A percentile compares a stretch with the other conserved stretches of the same genome.
Conservation (phyloP, 768 basidiomycete species). For the Suillus hirtellus region DNA sequence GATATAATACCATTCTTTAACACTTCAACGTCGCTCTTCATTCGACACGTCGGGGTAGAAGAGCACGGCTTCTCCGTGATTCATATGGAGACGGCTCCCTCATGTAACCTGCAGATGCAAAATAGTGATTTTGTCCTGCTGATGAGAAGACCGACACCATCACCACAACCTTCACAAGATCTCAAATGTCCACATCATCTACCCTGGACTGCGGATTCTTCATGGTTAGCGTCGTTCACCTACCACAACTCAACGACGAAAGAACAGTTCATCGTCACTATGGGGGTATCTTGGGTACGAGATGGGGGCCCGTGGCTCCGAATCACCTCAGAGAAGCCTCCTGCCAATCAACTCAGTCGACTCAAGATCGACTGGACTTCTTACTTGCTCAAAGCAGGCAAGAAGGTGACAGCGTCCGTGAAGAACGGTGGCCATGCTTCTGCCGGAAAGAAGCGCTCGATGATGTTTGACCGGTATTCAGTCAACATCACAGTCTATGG, state of each 20-base stretch:
- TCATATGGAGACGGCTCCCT: background rate
- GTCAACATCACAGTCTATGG: constrained; percentile 5
- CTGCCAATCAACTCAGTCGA: background rate
- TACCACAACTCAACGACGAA: background rate
- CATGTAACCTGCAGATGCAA: background rate
- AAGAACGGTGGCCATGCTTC: constrained; percentile 5
- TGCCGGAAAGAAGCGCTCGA: background rate
- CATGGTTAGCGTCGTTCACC: constrained; percentile 4
- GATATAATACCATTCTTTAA: background rate
- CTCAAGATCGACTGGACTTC: constrained; percentile 6
- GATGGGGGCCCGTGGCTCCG: constrained; percentile 4
- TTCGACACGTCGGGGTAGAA: background rate
- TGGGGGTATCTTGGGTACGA: background rate
- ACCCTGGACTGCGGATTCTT: background rate
- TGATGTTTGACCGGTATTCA: background rate
- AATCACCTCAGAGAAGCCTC: background rate
- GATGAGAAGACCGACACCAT: background rate
- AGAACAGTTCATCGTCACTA: background rate
- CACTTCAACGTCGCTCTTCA: background rate
- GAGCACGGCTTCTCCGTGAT: constrained; percentile 1
- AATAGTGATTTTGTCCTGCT: background rate
- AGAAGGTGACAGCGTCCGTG: constrained; percentile 3
- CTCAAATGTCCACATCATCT: background rate
- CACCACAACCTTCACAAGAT: background rate
- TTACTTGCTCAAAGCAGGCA: background rate